Conservation (phyloP, 306 rosid genomes). For the Quercus dentata region DNA sequence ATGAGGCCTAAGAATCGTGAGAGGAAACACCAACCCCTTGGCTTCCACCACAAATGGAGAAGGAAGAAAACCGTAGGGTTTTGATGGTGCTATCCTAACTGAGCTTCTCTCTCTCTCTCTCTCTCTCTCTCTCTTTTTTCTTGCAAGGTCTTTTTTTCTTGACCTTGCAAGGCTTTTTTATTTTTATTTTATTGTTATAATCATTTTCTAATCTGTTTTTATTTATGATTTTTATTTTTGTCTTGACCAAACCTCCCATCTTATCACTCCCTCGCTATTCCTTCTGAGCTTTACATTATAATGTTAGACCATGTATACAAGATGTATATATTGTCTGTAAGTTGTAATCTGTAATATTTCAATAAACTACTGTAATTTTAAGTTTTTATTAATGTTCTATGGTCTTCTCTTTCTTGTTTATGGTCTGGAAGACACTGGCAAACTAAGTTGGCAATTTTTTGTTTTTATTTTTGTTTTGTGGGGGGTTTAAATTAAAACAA, state of each 20-base stretch:
- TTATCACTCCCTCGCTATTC: conserved; percentile 27
- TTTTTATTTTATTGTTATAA: rapidly evolving
- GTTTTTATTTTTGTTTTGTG: no score
- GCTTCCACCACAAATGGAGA: conserved; percentile 9
- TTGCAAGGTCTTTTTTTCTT: conserved; percentile 38
- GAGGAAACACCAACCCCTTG: conserved; percentile 14
- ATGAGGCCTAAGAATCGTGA: background rate
- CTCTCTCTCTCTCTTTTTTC: rapidly evolving
- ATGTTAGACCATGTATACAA: background rate
- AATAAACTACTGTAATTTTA: background rate
- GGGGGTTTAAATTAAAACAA: background rate
- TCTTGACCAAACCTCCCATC: conserved; percentile 10
- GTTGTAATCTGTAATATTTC: background rate
- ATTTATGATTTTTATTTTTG: rapidly evolving
- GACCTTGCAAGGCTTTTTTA: conserved; percentile 79
- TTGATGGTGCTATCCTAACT: conserved; percentile 58
- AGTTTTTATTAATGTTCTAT: no score
- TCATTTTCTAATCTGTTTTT: rapidly evolving
- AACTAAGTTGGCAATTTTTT: no score
- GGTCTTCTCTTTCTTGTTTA: no score
- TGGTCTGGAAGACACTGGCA: no score
- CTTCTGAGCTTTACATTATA: conserved; percentile 56
- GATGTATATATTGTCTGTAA: no score
- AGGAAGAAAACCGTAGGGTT: background rate
- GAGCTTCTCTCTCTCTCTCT: conserved; percentile 27